Evolutionary conservation across 2,329 filamentous ascomycete species (phyloP).

Genomic region (Orbilia quercus): DNA sequence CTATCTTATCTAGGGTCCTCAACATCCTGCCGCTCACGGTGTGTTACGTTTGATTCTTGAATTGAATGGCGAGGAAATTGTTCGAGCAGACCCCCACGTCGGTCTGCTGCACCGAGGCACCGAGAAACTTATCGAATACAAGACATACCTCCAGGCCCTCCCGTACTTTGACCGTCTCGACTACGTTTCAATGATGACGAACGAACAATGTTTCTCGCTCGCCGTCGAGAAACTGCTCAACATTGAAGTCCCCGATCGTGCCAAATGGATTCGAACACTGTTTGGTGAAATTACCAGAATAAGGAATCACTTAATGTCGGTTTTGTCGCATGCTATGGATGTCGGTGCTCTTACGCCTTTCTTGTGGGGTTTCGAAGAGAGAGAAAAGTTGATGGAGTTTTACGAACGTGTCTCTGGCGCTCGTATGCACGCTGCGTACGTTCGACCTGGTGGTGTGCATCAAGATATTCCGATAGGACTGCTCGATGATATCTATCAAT

Average conservation of each 20-base stretch:
- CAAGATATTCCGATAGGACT: slow-evolving; percentile 94
- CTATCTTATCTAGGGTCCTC: slow-evolving; percentile 72
- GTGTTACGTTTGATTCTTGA: slow-evolving; percentile 97
- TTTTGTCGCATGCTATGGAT: slow-evolving; percentile 75
- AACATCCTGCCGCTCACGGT: slow-evolving; percentile 98
- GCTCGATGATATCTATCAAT: slow-evolving; percentile 98
- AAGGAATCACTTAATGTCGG: slow-evolving; percentile 97
- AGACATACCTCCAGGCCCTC: slow-evolving; percentile 96
- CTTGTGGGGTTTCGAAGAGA: slow-evolving; percentile 99
- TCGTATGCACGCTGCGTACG: slow-evolving; percentile 95
- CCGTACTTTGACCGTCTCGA: slow-evolving; percentile 99
- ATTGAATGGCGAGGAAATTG: slow-evolving; percentile 96
- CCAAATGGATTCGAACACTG: slow-evolving; percentile 95
- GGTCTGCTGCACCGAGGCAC: slow-evolving; percentile 95
- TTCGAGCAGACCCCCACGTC: slow-evolving; percentile 95
- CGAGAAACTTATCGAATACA: slow-evolving; percentile 99
- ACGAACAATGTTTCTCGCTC: slow-evolving; percentile 96
- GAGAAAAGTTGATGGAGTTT: slow-evolving; percentile 99
- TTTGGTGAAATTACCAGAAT: slow-evolving; percentile 95
- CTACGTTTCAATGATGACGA: slow-evolving; percentile 99
- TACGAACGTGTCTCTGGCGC: slow-evolving; percentile 99
- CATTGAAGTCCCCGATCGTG: slow-evolving; percentile 91
- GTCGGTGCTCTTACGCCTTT: slow-evolving; percentile 98
- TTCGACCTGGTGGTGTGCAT: slow-evolving; percentile 94
- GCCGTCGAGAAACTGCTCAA: slow-evolving; percentile 98